Evolutionary conservation across 331 rosid genomes (phyloP).

Genomic region (Quercus phellos): DNA sequence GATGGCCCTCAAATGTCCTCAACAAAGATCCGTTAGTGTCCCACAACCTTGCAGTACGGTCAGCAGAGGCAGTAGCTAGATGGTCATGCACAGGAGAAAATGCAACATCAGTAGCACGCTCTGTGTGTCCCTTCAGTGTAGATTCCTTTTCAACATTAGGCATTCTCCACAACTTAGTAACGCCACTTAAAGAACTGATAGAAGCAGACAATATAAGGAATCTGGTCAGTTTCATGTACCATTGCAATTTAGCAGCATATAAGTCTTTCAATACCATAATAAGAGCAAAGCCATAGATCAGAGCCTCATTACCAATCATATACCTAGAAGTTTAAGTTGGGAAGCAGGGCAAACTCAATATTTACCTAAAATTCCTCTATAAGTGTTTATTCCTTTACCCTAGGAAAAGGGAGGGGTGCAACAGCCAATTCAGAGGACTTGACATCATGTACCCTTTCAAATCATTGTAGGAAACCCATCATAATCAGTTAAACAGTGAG

Average conservation of each 20-base stretch:
- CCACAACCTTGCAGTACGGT: conserved; percentile 88
- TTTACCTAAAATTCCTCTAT: background rate
- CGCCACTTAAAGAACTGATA: conserved; percentile 71
- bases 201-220: conserved; percentile 16
- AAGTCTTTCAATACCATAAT: background rate
- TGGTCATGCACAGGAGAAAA: conserved; percentile 72
- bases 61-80: conserved; percentile 93
- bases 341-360: background rate
- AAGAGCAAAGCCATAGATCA: background rate
- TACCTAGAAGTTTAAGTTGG: background rate
- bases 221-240: background rate
- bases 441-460: background rate
- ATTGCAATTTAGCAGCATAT: background rate
- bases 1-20: conserved; percentile 79
- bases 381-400: background rate
- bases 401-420: background rate
- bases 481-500: background rate
- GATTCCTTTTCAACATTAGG: conserved; percentile 57
- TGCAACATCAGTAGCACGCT: conserved; percentile 75
- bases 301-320: background rate
- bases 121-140: conserved; percentile 78
- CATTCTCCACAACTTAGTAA: conserved; percentile 89
- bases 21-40: conserved; percentile 66
- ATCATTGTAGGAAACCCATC: background rate
- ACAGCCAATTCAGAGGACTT: background rate